Evolutionary conservation across 1,139 yeast genomes (phyloP).

Genomic region (Pneumocystis carinii): DNA sequence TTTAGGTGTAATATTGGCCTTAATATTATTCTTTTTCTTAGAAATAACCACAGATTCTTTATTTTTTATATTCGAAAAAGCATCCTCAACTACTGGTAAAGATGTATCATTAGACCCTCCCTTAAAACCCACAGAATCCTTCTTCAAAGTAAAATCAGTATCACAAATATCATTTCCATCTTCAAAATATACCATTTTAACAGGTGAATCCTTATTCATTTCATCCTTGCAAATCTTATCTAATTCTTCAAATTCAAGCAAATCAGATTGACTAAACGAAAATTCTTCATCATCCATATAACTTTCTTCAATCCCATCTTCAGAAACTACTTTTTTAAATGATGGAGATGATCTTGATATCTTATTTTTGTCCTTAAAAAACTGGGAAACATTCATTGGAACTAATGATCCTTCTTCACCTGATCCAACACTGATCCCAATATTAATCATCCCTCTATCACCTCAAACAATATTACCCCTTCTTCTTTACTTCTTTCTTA

Average conservation of each 20-base stretch:
- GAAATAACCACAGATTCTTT: neutral
- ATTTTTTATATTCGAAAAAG: neutral
- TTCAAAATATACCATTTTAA: neutral
- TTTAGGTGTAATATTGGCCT: neutral
- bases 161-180: neutral
- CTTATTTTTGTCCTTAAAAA: neutral
- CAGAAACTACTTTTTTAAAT: neutral
- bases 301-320: neutral
- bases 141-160: neutral
- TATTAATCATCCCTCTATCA: neutral
- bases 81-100: neutral
- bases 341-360: neutral
- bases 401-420: neutral
- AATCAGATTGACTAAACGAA: neutral
- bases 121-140: neutral
- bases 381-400: neutral
- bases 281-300: neutral
- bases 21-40: neutral
- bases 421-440: neutral
- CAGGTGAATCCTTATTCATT: neutral
- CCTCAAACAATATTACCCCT: neutral
- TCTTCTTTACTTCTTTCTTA: neutral
- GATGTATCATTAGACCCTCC: neutral
- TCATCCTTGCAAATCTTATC: neutral
- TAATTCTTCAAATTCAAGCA: neutral